Evolutionary conservation across 1,284 basidiomycete species (phyloP), one percentile per base, ranked within the genome.

Genomic region (Salmacisia buchloeana): DNA sequence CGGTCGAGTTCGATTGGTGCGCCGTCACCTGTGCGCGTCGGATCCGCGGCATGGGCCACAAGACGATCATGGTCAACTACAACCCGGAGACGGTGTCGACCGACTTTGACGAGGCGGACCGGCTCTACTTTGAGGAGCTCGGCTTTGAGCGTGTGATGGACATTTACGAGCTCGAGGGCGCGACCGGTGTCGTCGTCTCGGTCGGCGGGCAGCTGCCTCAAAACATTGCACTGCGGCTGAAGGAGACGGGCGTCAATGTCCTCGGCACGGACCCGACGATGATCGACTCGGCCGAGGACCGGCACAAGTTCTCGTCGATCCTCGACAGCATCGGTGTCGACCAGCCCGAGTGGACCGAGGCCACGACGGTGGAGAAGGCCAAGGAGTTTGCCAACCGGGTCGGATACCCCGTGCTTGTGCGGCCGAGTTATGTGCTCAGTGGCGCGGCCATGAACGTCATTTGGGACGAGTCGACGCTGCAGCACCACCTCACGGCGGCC

Each of bases 1-100:
- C 91, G 68, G 96, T 99, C 79, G 96, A 99, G 83, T 99, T 99
- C 81, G 96, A 99, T 82, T 99, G 96, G 96, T 99, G 96, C 80
- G 96, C 96, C 34, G 96, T 98, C 59, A 97, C 94, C 2, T 97
- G 94, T 80, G 92, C 93, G 43, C 86, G 96, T 69, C 89, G 89
- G 78, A 86, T 98, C 69, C 85, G 94, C 70, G 87, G 89, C 69
- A 89, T 93, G 86, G 93, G 93, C 79, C 89, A 91, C 82, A 87
- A 88, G 83, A 97, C 96, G 46, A 89, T 98, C 83, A 98, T 98
- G 94, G 86, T 99, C 85, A 99, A 98, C 85, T 98, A 99, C 83
- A 98, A 98, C 82, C 96, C 94, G 18, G 96, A 99, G 83, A 99
- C 96, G 3, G 96, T 99, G 63, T 96, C 92, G 5, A 99, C 96